Percentiles rank a stretch among this genome's conserved stretches.
Conservation (phyloP, 2,329 filamentous ascomycete species). For the Ophidiomyces ophidiicola region DNA sequence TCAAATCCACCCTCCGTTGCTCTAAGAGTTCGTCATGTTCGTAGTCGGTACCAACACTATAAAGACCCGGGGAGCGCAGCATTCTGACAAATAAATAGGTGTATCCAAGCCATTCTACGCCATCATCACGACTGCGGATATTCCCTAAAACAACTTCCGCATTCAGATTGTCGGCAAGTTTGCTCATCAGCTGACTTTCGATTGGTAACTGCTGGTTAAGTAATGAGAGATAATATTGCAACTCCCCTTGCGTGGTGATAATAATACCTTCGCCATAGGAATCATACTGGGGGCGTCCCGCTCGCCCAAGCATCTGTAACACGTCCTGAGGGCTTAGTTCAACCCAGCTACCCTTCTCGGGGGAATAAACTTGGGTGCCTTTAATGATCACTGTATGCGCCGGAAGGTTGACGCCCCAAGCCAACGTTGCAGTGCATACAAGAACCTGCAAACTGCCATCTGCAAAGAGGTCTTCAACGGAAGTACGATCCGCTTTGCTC, state of each 20-base stretch:
- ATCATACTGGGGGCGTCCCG: constrained; percentile 90
- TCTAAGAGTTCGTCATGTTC: constrained; percentile 83
- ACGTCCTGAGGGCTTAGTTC: constrained; percentile 96
- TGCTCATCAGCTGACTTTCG: constrained; percentile 88
- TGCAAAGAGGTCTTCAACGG: constrained; percentile 88
- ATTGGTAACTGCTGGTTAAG: constrained; percentile 96
- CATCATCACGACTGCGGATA: constrained; percentile 79
- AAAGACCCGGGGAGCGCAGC: constrained; percentile 86
- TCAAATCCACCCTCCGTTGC: constrained; percentile 92
- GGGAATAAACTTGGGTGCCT: constrained; percentile 93
- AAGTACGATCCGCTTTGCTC: constrained; percentile 85
- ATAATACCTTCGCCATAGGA: constrained; percentile 98
- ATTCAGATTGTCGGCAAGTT: constrained; percentile 88
- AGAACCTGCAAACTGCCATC: constrained; percentile 87
- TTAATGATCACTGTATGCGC: constrained; percentile 99
- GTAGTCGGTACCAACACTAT: constrained; percentile 92
- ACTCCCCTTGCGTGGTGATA: constrained; percentile 86
- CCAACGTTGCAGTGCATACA: constrained; percentile 93
- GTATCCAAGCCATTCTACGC: constrained; percentile 97
- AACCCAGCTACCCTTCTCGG: constrained; percentile 97
- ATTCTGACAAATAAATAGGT: constrained; percentile 97
- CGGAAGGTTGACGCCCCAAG: constrained; percentile 96
- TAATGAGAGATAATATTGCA: constrained; percentile 93
- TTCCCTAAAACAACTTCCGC: constrained; percentile 93
- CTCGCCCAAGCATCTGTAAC: constrained; percentile 95